Conservation (phyloP, 805 yeast genomes). For the Candida krabiensis region DNA sequence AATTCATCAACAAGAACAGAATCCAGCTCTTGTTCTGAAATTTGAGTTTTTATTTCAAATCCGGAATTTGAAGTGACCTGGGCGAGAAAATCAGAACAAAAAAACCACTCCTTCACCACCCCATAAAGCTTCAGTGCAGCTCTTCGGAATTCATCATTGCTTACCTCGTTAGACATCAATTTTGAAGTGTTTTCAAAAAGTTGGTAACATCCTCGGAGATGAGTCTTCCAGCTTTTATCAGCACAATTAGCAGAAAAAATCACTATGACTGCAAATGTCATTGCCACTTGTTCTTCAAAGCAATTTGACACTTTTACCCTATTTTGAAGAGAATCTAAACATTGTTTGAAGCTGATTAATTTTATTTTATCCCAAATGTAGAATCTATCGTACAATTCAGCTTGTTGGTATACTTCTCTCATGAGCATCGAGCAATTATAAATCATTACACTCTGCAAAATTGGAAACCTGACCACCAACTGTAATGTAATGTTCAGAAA, state of each 20-base stretch:
- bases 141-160: conserved; percentile 1
- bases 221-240: conserved; percentile 13
- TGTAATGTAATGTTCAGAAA: conserved; percentile 4
- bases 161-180: background rate
- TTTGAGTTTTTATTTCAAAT: background rate
- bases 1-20: background rate
- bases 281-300: conserved; percentile 5
- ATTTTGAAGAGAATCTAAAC: conserved; percentile 7
- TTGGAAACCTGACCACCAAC: conserved; percentile 8
- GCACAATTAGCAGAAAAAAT: conserved; percentile 11
- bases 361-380: conserved; percentile 10
- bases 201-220: conserved; percentile 11
- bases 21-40: conserved; percentile 4
- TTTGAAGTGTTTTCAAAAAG: conserved; percentile 5
- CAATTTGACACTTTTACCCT: conserved; percentile 4
- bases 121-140: conserved; percentile 9
- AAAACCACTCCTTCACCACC: conserved; percentile 9
- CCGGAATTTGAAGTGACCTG: conserved; percentile 8
- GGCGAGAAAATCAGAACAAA: conserved; percentile 7
- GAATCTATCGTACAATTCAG: background rate
- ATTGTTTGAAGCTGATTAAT: conserved; percentile 9
- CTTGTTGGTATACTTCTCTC: conserved; percentile 6
- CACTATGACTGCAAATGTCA: conserved; percentile 11
- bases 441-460: conserved; percentile 11
- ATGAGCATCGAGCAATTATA: conserved; percentile 13